These are phyloP conservation scores for Rhizopogon vinicolor DNA, from an alignment of 768 basidiomycete species.

Conservation along the genomic window DNA sequence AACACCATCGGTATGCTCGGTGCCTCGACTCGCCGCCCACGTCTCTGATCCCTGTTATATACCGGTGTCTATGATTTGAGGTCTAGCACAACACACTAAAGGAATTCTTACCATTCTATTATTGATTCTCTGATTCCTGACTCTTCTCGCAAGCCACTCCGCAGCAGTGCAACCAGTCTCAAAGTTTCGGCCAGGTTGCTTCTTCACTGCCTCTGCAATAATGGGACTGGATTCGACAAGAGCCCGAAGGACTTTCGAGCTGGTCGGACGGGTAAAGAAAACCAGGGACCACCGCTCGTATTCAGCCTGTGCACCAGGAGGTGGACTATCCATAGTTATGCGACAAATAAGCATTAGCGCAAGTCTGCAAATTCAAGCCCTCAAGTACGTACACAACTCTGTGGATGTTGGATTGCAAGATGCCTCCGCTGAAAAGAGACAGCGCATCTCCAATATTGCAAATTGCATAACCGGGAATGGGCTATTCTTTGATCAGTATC, in stretches of 20 bases:
- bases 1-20: slow-evolving; percentile 21
- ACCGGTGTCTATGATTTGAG: neutral
- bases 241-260: slow-evolving; percentile 46
- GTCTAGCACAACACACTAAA: neutral
- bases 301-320: slow-evolving; percentile 51
- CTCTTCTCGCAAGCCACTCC: slow-evolving; percentile 38
- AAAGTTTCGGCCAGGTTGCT: slow-evolving; percentile 33
- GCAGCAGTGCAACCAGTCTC: slow-evolving; percentile 31
- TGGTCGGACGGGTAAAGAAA: slow-evolving; percentile 61
- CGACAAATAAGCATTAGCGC: neutral
- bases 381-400: slow-evolving; percentile 46
- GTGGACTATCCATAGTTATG: slow-evolving; percentile 27
- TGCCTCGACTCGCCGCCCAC: slow-evolving; percentile 25
- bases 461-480: slow-evolving; percentile 51
- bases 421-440: slow-evolving; percentile 57
- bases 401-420: slow-evolving; percentile 62
- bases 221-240: slow-evolving; percentile 46
- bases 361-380: neutral
- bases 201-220: slow-evolving; percentile 40
- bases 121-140: slow-evolving; percentile 35
- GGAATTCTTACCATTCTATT: slow-evolving; percentile 34
- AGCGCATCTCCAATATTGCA: slow-evolving; percentile 65
- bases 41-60: slow-evolving; percentile 23
- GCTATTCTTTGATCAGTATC: slow-evolving; percentile 20
- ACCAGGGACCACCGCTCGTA: slow-evolving; percentile 63